Evolutionary conservation across 2,329 filamentous ascomycete species (phyloP).

Genomic region (Zasmidium cellare): DNA sequence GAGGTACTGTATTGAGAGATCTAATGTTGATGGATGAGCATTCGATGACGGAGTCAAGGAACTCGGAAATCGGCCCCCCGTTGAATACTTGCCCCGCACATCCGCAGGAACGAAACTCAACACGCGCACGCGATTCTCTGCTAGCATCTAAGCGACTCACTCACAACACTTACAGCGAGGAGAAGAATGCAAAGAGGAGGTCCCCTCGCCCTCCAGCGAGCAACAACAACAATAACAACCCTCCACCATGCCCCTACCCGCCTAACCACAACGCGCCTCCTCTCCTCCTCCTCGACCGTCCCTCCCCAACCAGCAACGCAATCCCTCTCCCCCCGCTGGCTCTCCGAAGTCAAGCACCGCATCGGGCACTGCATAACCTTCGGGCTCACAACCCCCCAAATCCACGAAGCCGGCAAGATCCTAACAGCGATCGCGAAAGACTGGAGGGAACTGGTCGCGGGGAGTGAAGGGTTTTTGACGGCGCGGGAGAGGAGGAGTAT

Average conservation of each 20-base stretch:
- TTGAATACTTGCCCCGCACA: not conserved
- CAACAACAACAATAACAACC: not conserved
- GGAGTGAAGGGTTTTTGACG: slow-evolving; percentile 74
- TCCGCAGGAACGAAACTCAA: not conserved
- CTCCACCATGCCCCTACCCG: not conserved
- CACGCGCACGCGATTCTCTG: not conserved
- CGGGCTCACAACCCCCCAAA: slow-evolving; percentile 62
- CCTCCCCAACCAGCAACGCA: slow-evolving; percentile 28
- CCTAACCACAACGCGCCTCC: not conserved
- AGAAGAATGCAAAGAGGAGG: too few species aligned
- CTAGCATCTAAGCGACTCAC: too few species aligned
- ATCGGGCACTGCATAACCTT: slow-evolving; percentile 76
- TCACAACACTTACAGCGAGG: too few species aligned
- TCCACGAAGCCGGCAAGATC: slow-evolving; percentile 59
- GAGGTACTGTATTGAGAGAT: too few species aligned
- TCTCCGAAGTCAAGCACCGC: slow-evolving; percentile 65
- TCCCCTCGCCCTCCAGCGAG: not conserved
- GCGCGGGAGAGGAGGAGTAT: slow-evolving; percentile 62
- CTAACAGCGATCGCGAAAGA: slow-evolving; percentile 60
- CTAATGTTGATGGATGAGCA: not conserved
- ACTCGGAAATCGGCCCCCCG: not conserved
- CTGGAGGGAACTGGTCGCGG: slow-evolving; percentile 72
- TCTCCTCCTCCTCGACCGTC: slow-evolving; percentile 6
- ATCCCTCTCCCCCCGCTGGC: slow-evolving; percentile 61
- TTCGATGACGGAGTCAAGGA: not conserved